Evolutionary conservation across 352 stramenopile species (phyloP), one percentile per base, ranked within the genome.

Genomic region (Phytophthora agathidicida): DNA sequence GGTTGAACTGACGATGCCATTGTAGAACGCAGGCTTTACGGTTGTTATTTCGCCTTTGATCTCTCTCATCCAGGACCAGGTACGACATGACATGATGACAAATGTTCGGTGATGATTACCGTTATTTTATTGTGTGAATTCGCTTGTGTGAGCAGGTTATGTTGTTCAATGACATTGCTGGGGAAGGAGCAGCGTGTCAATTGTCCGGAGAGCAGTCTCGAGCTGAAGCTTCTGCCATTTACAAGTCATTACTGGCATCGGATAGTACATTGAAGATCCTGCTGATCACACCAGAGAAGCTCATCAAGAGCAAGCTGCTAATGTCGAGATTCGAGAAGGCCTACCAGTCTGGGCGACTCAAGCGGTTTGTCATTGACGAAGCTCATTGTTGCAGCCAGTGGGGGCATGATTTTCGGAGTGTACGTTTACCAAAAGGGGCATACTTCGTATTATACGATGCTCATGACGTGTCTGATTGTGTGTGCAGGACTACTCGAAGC

Each of bases 331-430:
- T 98, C n/a, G 87, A 98, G 60, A 96, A 95, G 54, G 71, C 96
- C 7, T 80, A 95, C 50, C 73, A 88, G 58, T 78, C 27, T 46
- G 83, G 64, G 46, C 69, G 91, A 10, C 69, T 98, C 10, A 81
- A 90, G 42, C 80, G 92, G 7, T 97, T 98, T 70, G 94, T 98
- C 6, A 94, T 98, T 65, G 96, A 98, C 66, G 85, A 97, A 72
- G 86, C 83, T 3, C 87, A 96, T 39, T 96, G 88, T 44, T 89
- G 75, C 39, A 93, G 80, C 33, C 75, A 91, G 35, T 96, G 87
- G 87, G 87, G 88, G 0, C 87, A 93, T 54, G 86, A 94, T 59
- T 95, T 95, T 55, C 75, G 84, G 24, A 83, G 62, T 58, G 80
- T 91, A 75, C 27, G 65, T 54, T 17, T n/a, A n/a, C n/a, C n/a